Evolutionary conservation across 495 filamentous ascomycete species (phyloP).

Genomic region (Lophiotrema nucula): DNA sequence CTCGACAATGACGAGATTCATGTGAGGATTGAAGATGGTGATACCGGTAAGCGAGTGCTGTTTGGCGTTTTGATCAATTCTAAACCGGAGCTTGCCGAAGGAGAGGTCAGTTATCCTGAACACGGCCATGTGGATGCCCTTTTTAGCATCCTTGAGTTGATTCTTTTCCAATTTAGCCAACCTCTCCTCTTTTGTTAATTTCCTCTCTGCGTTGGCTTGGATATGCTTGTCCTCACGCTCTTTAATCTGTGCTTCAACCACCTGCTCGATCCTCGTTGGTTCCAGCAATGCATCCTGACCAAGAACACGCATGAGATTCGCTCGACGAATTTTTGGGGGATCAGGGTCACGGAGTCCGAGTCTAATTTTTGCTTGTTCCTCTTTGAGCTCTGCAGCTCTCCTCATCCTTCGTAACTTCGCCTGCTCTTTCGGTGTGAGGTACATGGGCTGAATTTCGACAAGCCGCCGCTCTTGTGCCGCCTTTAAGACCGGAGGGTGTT

Average conservation of each 20-base stretch:
- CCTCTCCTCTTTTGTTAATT: conserved; percentile 85
- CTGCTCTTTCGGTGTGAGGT: conserved; percentile 85
- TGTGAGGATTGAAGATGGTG: conserved; percentile 82
- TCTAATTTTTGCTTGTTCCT: conserved; percentile 92
- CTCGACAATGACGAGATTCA: conserved; percentile 88
- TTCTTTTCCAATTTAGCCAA: conserved; percentile 80
- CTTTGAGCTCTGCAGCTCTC: conserved; percentile 87
- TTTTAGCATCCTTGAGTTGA: conserved; percentile 82
- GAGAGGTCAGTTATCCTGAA: conserved; percentile 85
- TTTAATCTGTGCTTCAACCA: conserved; percentile 85
- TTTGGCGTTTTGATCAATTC: conserved; percentile 87
- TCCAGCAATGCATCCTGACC: conserved; percentile 97
- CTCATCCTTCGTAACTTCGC: conserved; percentile 87
- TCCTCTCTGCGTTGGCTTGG: conserved; percentile 77
- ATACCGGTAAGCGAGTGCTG: conserved; percentile 81
- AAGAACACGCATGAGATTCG: conserved; percentile 95
- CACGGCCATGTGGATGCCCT: conserved; percentile 78
- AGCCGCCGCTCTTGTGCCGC: conserved; percentile 84
- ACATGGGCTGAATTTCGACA: conserved; percentile 83
- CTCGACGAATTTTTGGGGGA: conserved; percentile 91
- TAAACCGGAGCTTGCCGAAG: conserved; percentile 89
- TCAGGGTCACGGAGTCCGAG: conserved; percentile 85
- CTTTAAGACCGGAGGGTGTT: conserved; percentile 89
- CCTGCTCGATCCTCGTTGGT: conserved; percentile 92
- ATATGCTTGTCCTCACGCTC: conserved; percentile 78